Percentiles rank a stretch among this genome's conserved stretches.
phyloP scores from a whole-genome alignment of 2,329 filamentous ascomycete species.

The Cladophialophora psammophila region DNA sequence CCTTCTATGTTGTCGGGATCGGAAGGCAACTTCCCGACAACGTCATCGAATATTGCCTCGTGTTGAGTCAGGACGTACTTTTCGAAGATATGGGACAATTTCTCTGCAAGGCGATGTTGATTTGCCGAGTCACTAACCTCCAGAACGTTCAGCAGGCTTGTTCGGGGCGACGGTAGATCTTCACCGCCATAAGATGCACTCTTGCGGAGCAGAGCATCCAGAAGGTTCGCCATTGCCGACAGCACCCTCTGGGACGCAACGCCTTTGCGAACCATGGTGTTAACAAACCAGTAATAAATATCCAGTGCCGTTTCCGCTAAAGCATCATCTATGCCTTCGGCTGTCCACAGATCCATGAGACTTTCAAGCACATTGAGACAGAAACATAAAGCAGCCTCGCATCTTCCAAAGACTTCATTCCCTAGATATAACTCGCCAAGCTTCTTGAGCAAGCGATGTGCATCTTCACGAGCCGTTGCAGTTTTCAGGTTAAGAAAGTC shows the following conservation, averaged over 20 bases:
- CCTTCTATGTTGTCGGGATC: conserved; percentile 77
- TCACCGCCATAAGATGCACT: conserved; percentile 72
- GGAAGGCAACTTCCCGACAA: conserved; percentile 78
- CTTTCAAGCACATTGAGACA: conserved; percentile 73
- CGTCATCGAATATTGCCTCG: conserved; percentile 82
- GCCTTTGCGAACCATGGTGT: conserved; percentile 69
- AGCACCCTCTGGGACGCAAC: conserved; percentile 74
- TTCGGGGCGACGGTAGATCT: conserved; percentile 68
- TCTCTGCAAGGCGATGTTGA: conserved; percentile 76
- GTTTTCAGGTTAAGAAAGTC: conserved; percentile 30
- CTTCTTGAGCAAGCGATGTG: conserved; percentile 56
- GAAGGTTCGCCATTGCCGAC: conserved; percentile 69
- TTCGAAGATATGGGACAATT: conserved; percentile 77
- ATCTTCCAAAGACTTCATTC: conserved; percentile 70
- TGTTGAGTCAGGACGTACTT: conserved; percentile 84
- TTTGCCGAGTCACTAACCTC: conserved; percentile 70
- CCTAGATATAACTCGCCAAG: conserved; percentile 58
- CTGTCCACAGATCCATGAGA: conserved; percentile 69
- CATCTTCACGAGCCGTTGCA: conserved; percentile 42
- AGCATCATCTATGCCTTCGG: conserved; percentile 61
- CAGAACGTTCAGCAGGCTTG: conserved; percentile 77
- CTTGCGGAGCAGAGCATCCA: conserved; percentile 72
- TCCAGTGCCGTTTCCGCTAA: conserved; percentile 74
- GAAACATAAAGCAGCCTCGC: conserved; percentile 73
- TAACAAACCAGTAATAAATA: conserved; percentile 80